Base-by-base conservation (phyloP, 2,329 filamentous ascomycete species). In the Alternaria alternata region DNA sequence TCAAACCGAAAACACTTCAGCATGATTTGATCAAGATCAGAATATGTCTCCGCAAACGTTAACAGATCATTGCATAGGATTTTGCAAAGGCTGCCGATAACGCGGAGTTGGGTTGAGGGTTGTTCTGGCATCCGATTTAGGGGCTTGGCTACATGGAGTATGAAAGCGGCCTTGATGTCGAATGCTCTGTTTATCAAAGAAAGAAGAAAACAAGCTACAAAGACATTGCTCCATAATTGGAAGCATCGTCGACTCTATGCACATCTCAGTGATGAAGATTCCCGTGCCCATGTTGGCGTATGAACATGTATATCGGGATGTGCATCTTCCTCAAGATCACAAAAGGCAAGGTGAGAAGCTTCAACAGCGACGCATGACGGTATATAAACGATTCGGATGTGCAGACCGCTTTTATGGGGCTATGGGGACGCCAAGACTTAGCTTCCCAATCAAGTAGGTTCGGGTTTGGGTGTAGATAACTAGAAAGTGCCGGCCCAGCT, bases 71-170 rank as follows among this genome's bases (percentile, higher is more conserved):
- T 49, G 42, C 51, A 60, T 41, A 38, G 26, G 28, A 36, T 24
- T 6, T 32, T 54, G 22, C 53, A 52, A 38, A 51, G 48, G 36
- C 58, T 61, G 54, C 56, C 58, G 49, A 57, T 57, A 39, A 54
- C 43, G 51, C 51, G 44, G 56, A 60, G 57, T 42, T 24, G 57
- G 54, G 52, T 47, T 59, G 14, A 47, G 47, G 12, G 24, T 65
- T 64, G 18, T 12, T 72, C 60, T 72, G 14, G 68, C 69, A 72
- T 64, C 69, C 69, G 61, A 51, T 72, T 71, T 72, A 72, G 69
- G 69, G 69, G 59, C 59, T 38, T 57, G 34, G 59, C 65, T 41
- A 58, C 62, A 69, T 49, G 57, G 61, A 53, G 59, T 43, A 59
- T 18, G 41, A 49, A 46, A 56, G 65, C 55, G 64, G 65, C 60